Conservation (phyloP, 768 basidiomycete genomes). For the Lenzites betulinus region DNA sequence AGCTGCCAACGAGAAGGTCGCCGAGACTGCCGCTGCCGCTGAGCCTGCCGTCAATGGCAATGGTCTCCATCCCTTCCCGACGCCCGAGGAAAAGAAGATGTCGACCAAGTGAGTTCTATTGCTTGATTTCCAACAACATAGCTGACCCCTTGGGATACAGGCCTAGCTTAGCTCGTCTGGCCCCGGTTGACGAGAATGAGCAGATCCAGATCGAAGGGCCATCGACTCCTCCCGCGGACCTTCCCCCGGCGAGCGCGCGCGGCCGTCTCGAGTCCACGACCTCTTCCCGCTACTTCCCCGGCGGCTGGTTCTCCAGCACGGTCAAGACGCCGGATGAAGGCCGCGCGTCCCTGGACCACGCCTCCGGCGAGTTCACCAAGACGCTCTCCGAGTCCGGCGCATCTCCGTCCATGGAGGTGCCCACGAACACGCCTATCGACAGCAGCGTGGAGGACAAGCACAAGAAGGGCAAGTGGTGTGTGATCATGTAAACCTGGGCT, state of each 20-base stretch:
- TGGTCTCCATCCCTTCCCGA: conserved; percentile 20
- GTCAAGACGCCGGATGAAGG: conserved; percentile 43
- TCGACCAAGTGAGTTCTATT: conserved; percentile 17
- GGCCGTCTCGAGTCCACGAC: conserved; percentile 53
- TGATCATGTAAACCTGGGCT: conserved; percentile 30
- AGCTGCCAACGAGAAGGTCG: neutral
- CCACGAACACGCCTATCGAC: conserved; percentile 25
- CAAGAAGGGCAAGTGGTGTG: conserved; percentile 30
- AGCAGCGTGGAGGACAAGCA: conserved; percentile 23
- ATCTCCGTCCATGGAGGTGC: conserved; percentile 21
- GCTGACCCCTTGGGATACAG: conserved; percentile 7
- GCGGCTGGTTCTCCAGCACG: conserved; percentile 48
- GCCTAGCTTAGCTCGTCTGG: conserved; percentile 28
- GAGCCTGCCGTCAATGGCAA: conserved; percentile 3
- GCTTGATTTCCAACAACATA: neutral
- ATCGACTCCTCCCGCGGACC: conserved; percentile 7
- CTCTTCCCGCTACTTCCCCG: conserved; percentile 60
- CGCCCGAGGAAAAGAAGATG: conserved; percentile 11
- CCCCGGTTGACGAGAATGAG: conserved; percentile 25
- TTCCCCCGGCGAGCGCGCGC: conserved; percentile 27
- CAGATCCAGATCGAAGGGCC: conserved; percentile 23
- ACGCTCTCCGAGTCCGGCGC: conserved; percentile 1
- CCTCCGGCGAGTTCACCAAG: conserved; percentile 48
- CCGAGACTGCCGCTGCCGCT: neutral
- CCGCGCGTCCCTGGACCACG: conserved; percentile 51